These are phyloP conservation scores for Tetracentron sinense DNA, from an alignment of 164 flowering plant genomes.

Conservation along the genomic window DNA sequence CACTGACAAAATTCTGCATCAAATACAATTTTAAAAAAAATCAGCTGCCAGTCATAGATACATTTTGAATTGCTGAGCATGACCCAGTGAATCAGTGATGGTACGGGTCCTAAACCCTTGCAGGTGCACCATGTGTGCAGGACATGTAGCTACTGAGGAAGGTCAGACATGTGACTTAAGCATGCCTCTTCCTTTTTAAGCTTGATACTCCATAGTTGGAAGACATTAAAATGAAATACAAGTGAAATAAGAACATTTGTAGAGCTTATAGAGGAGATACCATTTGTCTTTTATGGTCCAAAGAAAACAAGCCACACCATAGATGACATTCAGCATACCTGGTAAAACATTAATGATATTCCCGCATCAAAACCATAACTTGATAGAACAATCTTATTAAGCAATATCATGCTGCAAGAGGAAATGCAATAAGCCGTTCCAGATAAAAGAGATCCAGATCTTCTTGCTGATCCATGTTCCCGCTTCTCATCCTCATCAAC, in stretches of 20 bases:
- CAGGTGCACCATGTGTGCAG: background rate
- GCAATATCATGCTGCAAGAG: constrained; percentile 83
- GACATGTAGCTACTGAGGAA: background rate
- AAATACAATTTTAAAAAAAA: too few relatives aligned
- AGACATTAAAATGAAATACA: background rate
- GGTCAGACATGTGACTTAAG: background rate
- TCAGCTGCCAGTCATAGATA: too few relatives aligned
- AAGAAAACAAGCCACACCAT: background rate
- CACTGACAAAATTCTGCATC: constrained; percentile 65
- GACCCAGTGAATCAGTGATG: too few relatives aligned
- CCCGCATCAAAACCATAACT: constrained; percentile 74
- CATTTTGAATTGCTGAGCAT: background rate
- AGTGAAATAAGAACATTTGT: background rate
- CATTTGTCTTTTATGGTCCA: background rate
- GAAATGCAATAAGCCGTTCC: constrained; percentile 79
- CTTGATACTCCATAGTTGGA: background rate
- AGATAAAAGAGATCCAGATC: constrained; percentile 59
- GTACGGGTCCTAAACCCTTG: too few relatives aligned
- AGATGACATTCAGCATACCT: constrained; percentile 32
- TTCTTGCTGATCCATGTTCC: constrained; percentile 37
- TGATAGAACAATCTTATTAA: constrained; percentile 72
- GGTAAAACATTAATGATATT: constrained; percentile 78
- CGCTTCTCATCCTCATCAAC: constrained; percentile 30
- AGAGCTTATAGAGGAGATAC: background rate
- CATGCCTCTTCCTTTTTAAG: background rate